These are phyloP conservation scores for Vitis amurensis DNA, from an alignment of 164 flowering plant genomes.

Conservation along the genomic window DNA sequence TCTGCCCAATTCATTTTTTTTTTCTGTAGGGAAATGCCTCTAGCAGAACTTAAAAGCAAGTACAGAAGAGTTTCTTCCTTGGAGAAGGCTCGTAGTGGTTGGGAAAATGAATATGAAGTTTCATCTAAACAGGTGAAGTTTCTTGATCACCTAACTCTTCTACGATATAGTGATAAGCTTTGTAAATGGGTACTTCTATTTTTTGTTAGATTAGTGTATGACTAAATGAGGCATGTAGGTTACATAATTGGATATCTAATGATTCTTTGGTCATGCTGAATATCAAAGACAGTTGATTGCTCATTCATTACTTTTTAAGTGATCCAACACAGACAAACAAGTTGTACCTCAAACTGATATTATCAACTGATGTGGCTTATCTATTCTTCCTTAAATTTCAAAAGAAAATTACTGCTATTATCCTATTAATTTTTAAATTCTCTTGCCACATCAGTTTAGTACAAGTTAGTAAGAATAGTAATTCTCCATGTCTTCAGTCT, in stretches of 20 bases:
- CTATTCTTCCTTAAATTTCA: not conserved
- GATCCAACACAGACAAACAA: no score
- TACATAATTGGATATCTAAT: no score
- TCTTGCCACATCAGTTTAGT: not conserved
- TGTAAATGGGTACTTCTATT: not conserved
- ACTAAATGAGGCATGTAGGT: no score
- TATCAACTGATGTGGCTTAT: no score
- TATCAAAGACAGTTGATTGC: no score
- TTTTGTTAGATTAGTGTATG: not conserved
- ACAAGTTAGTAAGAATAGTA: no score
- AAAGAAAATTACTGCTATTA: not conserved
- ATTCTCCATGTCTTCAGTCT: no score
- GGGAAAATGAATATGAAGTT: slow-evolving; percentile 90
- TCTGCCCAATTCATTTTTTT: not conserved
- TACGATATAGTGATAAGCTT: not conserved
- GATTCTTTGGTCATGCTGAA: no score
- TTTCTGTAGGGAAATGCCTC: slow-evolving; percentile 80
- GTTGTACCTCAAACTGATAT: no score
- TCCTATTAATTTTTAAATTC: not conserved
- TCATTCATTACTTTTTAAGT: no score
- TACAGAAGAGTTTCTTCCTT: slow-evolving; percentile 68
- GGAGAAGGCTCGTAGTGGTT: slow-evolving; percentile 82
- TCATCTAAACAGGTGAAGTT: slow-evolving; percentile 81
- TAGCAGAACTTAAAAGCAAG: slow-evolving; percentile 68
- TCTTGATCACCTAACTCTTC: not conserved